Conservation (phyloP, 1,284 basidiomycete genomes). For the Caloboletus firmus region DNA sequence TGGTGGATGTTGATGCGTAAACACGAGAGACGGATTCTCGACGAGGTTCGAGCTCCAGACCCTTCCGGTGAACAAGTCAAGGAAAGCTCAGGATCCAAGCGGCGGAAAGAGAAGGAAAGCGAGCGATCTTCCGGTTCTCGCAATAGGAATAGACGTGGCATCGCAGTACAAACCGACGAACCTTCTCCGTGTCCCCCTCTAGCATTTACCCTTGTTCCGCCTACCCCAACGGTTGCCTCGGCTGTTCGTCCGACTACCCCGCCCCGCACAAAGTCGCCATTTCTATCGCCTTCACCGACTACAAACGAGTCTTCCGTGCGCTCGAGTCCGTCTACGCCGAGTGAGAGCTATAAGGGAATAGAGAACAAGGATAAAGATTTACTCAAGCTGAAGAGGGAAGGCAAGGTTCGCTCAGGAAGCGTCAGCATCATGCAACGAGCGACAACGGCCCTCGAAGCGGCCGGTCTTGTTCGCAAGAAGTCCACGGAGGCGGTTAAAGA, state of each 20-base stretch:
- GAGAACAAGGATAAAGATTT: slow-evolving; percentile 47
- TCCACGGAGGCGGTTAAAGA: slow-evolving; percentile 69
- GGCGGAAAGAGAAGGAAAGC: slow-evolving; percentile 35
- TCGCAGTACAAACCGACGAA: slow-evolving; percentile 33
- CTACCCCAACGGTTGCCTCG: slow-evolving; percentile 62
- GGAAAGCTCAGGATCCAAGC: slow-evolving; percentile 26
- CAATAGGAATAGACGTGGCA: slow-evolving; percentile 23
- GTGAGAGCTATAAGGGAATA: slow-evolving; percentile 45
- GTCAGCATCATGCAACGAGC: slow-evolving; percentile 93
- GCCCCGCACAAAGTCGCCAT: slow-evolving; percentile 51
- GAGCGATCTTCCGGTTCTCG: slow-evolving; percentile 21
- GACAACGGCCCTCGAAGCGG: slow-evolving; percentile 82
- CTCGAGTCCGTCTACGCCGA: slow-evolving; percentile 67
- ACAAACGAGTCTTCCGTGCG: slow-evolving; percentile 47
- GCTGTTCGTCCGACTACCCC: slow-evolving; percentile 50
- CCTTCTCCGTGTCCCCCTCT: slow-evolving; percentile 49
- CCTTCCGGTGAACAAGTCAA: slow-evolving; percentile 32
- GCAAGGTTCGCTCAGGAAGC: slow-evolving; percentile 75
- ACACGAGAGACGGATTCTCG: slow-evolving; percentile 60
- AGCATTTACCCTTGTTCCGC: slow-evolving; percentile 67
- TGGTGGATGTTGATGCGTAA: slow-evolving; percentile 97
- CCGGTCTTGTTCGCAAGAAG: slow-evolving; percentile 78
- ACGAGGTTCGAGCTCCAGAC: slow-evolving; percentile 31
- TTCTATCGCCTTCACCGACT: slow-evolving; percentile 65
- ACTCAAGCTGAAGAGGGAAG: slow-evolving; percentile 46